Conservation (phyloP, 495 filamentous ascomycete genomes). For the Penicillium egyptiacum region DNA sequence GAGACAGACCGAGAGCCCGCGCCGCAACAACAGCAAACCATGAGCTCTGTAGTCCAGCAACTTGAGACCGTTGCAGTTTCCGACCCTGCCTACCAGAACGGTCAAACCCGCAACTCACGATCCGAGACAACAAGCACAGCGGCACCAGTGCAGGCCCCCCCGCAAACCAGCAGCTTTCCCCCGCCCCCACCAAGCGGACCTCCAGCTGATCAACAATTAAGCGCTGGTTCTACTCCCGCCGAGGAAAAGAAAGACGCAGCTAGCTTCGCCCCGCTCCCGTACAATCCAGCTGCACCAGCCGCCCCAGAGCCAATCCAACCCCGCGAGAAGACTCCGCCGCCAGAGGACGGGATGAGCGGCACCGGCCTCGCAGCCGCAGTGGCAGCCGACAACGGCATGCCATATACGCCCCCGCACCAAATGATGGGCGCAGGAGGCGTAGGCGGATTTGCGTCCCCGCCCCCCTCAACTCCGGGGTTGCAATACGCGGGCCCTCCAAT, state of each 20-base stretch:
- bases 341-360: constrained; percentile 65
- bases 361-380: constrained; percentile 72
- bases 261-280: constrained; percentile 70
- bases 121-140: constrained; percentile 32
- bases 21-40: constrained; percentile 49
- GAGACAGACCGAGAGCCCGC: constrained; percentile 50
- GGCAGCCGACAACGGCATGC: constrained; percentile 57
- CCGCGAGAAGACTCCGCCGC: constrained; percentile 88
- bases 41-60: constrained; percentile 80
- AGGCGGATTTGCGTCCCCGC: constrained; percentile 28
- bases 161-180: constrained; percentile 27
- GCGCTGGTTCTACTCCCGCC: constrained; percentile 16
- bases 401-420: constrained; percentile 44
- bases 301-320: constrained; percentile 80
- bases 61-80: constrained; percentile 78
- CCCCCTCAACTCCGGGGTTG: constrained; percentile 21
- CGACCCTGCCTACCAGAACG: constrained; percentile 58
- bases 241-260: constrained; percentile 44
- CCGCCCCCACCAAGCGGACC: constrained; percentile 47
- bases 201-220: constrained; percentile 36
- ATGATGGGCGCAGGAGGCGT: constrained; percentile 27
- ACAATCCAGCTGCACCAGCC: constrained; percentile 86
- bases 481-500: constrained; percentile 36
- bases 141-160: constrained; percentile 35
- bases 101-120: constrained; percentile 50